These are phyloP conservation scores for Gillenia trifoliata DNA, from an alignment of 306 rosid species.

Conservation along the genomic window DNA sequence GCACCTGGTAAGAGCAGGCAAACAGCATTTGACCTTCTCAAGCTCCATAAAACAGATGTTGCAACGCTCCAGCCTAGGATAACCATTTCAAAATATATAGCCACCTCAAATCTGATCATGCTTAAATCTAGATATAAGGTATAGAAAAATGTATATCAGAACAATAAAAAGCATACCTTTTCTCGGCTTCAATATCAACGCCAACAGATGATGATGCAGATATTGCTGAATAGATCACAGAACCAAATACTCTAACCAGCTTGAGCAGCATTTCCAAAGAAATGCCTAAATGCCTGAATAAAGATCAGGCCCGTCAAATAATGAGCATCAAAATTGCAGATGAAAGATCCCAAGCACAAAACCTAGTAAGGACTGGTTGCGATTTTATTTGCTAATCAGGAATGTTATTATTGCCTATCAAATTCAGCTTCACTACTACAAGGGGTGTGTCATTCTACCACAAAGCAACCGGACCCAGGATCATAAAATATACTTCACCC, in stretches of 20 bases:
- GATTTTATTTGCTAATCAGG: background rate
- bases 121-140: background rate
- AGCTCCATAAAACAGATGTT: constrained; percentile 88
- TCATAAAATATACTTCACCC: background rate
- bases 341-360: background rate
- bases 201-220: constrained; percentile 81
- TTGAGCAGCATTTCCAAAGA: constrained; percentile 87
- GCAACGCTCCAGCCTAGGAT: constrained; percentile 84
- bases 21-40: constrained; percentile 66
- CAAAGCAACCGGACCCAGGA: background rate
- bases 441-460: background rate
- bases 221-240: constrained; percentile 77
- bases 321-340: background rate
- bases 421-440: background rate
- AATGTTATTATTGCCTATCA: background rate
- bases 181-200: constrained; percentile 95
- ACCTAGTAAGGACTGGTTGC: background rate
- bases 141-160: background rate
- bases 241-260: constrained; percentile 78
- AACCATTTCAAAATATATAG: constrained; percentile 15
- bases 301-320: constrained; percentile 23
- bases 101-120: background rate
- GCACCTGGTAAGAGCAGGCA: constrained; percentile 73
- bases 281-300: constrained; percentile 61
- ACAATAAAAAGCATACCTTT: constrained; percentile 47